Evolutionary conservation across 2,329 filamentous ascomycete genomes (phyloP), one percentile per base, ranked within the genome.

Genomic region (Aspergillus ochraceus): DNA sequence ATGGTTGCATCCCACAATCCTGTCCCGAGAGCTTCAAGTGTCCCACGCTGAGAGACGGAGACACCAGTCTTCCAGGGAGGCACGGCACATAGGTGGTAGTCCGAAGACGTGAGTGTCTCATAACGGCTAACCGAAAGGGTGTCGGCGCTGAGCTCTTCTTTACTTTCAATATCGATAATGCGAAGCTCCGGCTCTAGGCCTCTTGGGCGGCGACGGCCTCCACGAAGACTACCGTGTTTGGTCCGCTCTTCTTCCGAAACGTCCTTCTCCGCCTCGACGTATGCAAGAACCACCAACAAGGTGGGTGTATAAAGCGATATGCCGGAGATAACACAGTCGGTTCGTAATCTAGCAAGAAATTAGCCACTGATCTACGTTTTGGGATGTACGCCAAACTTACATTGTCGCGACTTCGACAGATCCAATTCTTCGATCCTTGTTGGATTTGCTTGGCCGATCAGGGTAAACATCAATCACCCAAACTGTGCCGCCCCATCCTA

Each of bases 291-390:
- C 69, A 97, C 86, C 76, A 99, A 84, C 67, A 97, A 83, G 72
- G 87, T 95, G 73, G 92, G 91, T 73, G 92, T 97, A 87, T 97
- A 98, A 77, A 99, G 84, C 65, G 94, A 96, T 77, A 99, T 90
- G 70, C 95, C 95, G 74, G 95, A 97, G 81, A 99, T 92, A 75
- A 97, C 92, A 82, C 95, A 98, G 80, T 99, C 95, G 78, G 95
- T 96, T 71, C 92, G 90, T 77, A 98, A 86, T 77, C 90, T 93
- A 65, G 19, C 26, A 26, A 54, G n/a, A 52, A 12, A 55, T 72
- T 50, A 73, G 74, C 64, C 73, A 66, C 74, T 49, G 8, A 11
- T 9, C 11, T 12, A 20, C 39, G 20, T 17, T 32, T 29, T 6
- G 54, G 8, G 5, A 47, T 12, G 20, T 17, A n/a, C 6, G 19